Evolutionary conservation across 192 early-diverging fungal species (phyloP), one percentile per base, ranked within the genome.

Genomic region (Mortierella antarctica): DNA sequence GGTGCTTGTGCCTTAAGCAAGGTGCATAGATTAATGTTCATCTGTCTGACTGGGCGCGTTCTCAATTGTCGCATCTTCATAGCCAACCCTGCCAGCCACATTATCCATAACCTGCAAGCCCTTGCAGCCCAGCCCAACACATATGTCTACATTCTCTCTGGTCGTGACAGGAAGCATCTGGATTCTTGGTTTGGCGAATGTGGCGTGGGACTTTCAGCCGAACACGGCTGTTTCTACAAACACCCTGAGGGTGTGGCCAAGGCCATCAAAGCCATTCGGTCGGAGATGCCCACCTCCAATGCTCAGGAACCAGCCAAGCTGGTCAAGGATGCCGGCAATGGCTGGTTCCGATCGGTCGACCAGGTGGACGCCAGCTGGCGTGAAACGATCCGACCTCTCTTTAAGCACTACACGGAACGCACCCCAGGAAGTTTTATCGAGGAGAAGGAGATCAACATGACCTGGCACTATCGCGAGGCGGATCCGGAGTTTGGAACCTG

Each of bases 361-460:
- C 93, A 94, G 66, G 87, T 94, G 0, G 96, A 99, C 82, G 89
- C 93, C 23, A 89, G 91, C 46, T 99, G 97, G 97, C 91, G 94
- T 50, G 92, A 93, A 44, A 94, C 95, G 8, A 96, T 99, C 71
- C 88, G 92, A 20, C 97, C 97, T 12, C 73, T 99, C 47, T 98
- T 99, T 88, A 90, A 96, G 83, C 96, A 99, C 83, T 99, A 99
- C 83, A 93, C 92, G 0, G 97, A 98, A 67, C 92, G 98, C 56
- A 99, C 98, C 11, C 98, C 97, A 0, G 97, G 97, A 3, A 93
- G 92, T 17, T 98, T 96, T 64, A 95, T 99, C 82, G 98, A 99
- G 87, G 95, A 97, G 74, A 99, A 99, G 88, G 97, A 99, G 81
- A 92, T 98, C 60, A 98, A 97, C 71, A 65, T 99, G 41, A 98